Evolutionary conservation across 2,329 filamentous ascomycete genomes (phyloP), one percentile per base, ranked within the genome.

Genomic region (Piedraia hortae): DNA sequence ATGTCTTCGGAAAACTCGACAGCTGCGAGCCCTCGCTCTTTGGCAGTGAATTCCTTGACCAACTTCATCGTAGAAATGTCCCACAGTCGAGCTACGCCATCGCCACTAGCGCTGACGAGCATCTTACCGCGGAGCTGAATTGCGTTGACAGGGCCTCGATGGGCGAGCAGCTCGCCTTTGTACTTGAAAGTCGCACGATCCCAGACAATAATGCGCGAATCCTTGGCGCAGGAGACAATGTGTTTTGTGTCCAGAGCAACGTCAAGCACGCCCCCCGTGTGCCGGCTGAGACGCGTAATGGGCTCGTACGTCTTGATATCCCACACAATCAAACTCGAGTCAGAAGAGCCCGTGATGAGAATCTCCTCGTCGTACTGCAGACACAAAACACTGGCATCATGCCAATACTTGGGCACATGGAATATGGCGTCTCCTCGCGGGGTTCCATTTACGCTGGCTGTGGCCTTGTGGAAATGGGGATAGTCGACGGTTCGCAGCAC

Each of bases 161-260:
- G 85, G 5, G 82, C 85, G 16, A 62, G 60, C 21, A 97, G 59
- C 36, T 74, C 71, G 37, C 73, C 74, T 21, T 89, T 47, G 20
- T 88, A 54, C 6, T 52, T 50, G 16, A 77, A 74, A 0, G 74
- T 85, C 24, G 61, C 50, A 20, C 85, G 73, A 38, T 90, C 74
- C 82, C 82, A 93, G 12, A 97, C 67, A 39, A 80, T 88, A 40
- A 97, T 89, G 30, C 62, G 80, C 18, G 70, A 66, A 46, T 97
- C 85, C 47, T 97, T 97, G 42, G 77, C 90, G 53, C 85, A 97
- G 4, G 82, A 91, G 22, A 93, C 71, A 36, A 97, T 91, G 46
- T 89, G 71, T 35, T 70, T 68, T 31, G 77, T 63, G 42, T 97
- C 78, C 32, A 97, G 82, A 31, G 77, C 82, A 6, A 97, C 66